phyloP scores from a whole-genome alignment of 192 early-diverging fungal genomes.

The Coemansia sp. region DNA sequence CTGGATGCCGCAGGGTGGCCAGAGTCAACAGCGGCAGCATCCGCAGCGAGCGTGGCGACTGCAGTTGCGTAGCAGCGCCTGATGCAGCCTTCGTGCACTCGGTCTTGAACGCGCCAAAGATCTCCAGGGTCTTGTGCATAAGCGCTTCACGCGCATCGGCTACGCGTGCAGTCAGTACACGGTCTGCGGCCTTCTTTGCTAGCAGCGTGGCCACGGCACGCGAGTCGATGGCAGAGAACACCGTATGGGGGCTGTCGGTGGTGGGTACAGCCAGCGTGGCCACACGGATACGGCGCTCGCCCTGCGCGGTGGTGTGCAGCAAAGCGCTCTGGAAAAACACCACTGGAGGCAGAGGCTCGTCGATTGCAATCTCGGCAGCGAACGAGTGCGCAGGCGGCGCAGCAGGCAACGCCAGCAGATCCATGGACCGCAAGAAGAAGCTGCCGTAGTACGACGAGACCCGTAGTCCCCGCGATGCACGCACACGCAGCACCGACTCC shows the following conservation, averaged over 20 bases:
- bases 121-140: constrained; percentile 79
- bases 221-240: constrained; percentile 83
- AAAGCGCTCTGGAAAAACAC: constrained; percentile 95
- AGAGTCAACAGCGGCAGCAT: constrained; percentile 80
- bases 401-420: constrained; percentile 86
- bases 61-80: constrained; percentile 75
- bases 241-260: constrained; percentile 71
- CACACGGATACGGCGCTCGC: constrained; percentile 92
- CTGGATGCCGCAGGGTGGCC: constrained; percentile 77
- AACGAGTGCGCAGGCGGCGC: constrained; percentile 91
- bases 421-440: constrained; percentile 94
- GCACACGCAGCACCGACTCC: constrained; percentile 90
- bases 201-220: constrained; percentile 76
- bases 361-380: constrained; percentile 82
- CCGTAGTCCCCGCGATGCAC: constrained; percentile 83
- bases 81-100: constrained; percentile 67
- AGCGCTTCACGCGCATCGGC: constrained; percentile 94
- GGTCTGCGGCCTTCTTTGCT: constrained; percentile 89
- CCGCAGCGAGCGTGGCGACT: constrained; percentile 81
- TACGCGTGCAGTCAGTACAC: constrained; percentile 77
- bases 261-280: constrained; percentile 87
- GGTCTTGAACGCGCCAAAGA: constrained; percentile 87
- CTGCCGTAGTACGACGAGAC: constrained; percentile 94
- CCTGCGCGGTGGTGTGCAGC: constrained; percentile 82
- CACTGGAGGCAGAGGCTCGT: constrained; percentile 61